phyloP scores from a whole-genome alignment of 2,329 filamentous ascomycete species.

The Fusarium luffae region DNA sequence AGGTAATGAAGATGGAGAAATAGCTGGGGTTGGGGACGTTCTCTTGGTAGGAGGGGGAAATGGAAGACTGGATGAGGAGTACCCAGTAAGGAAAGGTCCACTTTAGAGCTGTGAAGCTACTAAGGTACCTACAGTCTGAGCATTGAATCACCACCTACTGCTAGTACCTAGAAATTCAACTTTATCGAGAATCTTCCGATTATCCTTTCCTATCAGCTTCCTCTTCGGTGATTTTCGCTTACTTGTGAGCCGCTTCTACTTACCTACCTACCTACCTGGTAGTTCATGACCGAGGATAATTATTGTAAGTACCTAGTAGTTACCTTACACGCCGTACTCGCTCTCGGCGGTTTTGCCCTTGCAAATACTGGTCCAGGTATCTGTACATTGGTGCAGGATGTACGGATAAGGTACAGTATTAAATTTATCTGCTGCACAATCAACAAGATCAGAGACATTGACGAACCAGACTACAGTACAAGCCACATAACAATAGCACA shows the following conservation, averaged over 20 bases:
- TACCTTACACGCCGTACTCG: conserved; percentile 14
- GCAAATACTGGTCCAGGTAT: conserved; percentile 29
- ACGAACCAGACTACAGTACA: neutral
- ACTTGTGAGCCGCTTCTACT: neutral
- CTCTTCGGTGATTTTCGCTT: neutral
- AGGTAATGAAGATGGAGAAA: conserved; percentile 30
- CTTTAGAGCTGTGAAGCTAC: conserved; percentile 32
- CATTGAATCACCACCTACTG: neutral
- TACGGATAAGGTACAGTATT: neutral
- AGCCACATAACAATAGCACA: conserved; percentile 15
- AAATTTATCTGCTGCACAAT: neutral
- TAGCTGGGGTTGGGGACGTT: conserved; percentile 32
- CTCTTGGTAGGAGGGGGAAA: conserved; percentile 23
- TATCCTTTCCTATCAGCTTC: neutral
- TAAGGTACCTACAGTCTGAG: neutral
- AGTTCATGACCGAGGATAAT: neutral
- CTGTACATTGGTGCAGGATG: neutral
- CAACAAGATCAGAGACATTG: conserved; percentile 13
- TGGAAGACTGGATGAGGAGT: conserved; percentile 10
- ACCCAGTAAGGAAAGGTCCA: conserved; percentile 34
- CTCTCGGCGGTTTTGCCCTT: conserved; percentile 26
- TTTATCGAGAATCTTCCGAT: neutral
- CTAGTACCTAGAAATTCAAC: neutral
- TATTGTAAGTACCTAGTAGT: neutral
- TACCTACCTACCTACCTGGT: neutral